These are phyloP conservation scores for Microbotryomycetes sp. DNA, from an alignment of 1,284 basidiomycete genomes.

Conservation along the genomic window DNA sequence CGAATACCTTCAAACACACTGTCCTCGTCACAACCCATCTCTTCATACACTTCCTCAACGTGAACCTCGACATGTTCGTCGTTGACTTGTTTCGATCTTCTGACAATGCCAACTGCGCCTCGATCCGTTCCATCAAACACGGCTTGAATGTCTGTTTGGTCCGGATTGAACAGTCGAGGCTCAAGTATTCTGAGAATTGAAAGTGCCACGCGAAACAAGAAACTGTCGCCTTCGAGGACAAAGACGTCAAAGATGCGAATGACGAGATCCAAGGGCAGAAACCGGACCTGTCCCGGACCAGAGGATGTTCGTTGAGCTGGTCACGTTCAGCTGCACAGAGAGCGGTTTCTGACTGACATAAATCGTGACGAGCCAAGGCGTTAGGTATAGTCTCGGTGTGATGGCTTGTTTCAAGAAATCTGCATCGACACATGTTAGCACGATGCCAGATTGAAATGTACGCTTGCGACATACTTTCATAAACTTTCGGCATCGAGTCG, in stretches of 20 bases:
- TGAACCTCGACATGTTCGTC: slow-evolving; percentile 66
- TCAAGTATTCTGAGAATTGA: slow-evolving; percentile 80
- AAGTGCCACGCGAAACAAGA: slow-evolving; percentile 72
- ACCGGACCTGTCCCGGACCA: slow-evolving; percentile 2
- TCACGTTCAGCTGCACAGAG: no score
- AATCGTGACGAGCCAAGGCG: slow-evolving; percentile 66
- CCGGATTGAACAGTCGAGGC: slow-evolving; percentile 76
- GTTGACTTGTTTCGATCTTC: slow-evolving; percentile 49
- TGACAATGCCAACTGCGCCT: slow-evolving; percentile 34
- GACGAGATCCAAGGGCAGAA: slow-evolving; percentile 35
- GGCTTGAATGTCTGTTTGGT: slow-evolving; percentile 63
- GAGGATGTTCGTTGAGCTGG: background rate
- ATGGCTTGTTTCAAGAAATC: slow-evolving; percentile 46
- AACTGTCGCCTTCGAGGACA: slow-evolving; percentile 76
- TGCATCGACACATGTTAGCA: background rate
- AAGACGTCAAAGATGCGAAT: slow-evolving; percentile 50
- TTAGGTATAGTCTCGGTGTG: slow-evolving; percentile 66
- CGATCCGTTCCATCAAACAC: slow-evolving; percentile 42
- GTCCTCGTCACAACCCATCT: slow-evolving; percentile 79
- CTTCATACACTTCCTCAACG: slow-evolving; percentile 69
- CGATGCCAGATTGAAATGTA: background rate
- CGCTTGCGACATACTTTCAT: slow-evolving; percentile 29
- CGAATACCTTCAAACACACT: slow-evolving; percentile 68
- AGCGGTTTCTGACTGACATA: slow-evolving; percentile 50
- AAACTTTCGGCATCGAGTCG: slow-evolving; percentile 86